A percentile compares a stretch with the other conserved stretches of the same genome.
Evolutionary conservation across 257 asterid genomes (phyloP).

Genomic region (Salvia hispanica): DNA sequence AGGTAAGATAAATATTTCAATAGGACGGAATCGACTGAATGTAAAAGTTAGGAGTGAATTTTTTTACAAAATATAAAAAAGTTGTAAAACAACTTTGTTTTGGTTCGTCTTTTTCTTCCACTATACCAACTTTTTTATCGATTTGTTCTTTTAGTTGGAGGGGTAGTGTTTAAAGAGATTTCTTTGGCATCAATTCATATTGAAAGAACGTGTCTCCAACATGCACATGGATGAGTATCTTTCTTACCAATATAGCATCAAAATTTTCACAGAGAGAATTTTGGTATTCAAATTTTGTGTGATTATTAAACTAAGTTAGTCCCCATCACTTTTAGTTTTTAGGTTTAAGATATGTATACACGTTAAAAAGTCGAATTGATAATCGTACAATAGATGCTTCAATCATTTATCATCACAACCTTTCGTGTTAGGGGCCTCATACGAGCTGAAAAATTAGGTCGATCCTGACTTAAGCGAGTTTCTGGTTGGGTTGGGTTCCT

Average conservation of each 20-base stretch:
- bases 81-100: neutral
- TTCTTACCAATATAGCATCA: neutral
- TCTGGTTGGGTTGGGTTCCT: no score
- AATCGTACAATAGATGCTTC: no score
- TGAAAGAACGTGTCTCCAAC: conserved; percentile 18
- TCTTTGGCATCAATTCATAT: conserved; percentile 9
- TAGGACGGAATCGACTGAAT: neutral
- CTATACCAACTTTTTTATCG: neutral
- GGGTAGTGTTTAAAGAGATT: conserved; percentile 5
- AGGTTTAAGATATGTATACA: no score
- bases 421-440: no score
- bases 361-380: no score
- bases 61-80: conserved; percentile 2
- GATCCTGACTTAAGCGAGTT: no score
- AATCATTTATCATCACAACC: no score
- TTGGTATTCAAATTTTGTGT: neutral
- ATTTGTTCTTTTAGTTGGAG: conserved; percentile 9
- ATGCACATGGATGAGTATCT: conserved; percentile 10
- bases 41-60: conserved; percentile 2
- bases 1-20: neutral
- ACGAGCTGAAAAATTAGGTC: no score
- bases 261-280: neutral
- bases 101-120: conserved; percentile 24
- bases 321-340: neutral
- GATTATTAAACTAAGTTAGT: neutral